These are phyloP conservation scores for Colletotrichum godetiae DNA, from an alignment of 2,329 filamentous ascomycete species.

Conservation along the genomic window DNA sequence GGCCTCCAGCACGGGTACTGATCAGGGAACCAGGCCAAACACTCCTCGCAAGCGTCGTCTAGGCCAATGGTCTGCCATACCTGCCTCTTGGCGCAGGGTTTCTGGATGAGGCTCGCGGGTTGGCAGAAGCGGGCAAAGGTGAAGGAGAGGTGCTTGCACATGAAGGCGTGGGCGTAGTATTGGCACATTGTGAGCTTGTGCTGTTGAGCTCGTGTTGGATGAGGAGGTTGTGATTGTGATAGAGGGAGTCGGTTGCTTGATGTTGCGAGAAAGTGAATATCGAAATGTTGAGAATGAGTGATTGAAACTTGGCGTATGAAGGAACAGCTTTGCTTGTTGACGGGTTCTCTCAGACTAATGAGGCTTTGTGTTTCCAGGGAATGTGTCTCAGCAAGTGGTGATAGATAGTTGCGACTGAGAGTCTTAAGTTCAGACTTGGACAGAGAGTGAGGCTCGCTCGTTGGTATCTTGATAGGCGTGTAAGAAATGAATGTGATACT, in stretches of 20 bases:
- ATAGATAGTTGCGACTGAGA: neutral
- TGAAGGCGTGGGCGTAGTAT: conserved; percentile 51
- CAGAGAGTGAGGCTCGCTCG: neutral
- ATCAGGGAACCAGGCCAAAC: conserved; percentile 44
- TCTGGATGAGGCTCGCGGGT: conserved; percentile 49
- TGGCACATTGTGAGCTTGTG: conserved; percentile 45
- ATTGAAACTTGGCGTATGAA: neutral
- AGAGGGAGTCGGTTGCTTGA: neutral
- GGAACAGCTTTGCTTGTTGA: neutral
- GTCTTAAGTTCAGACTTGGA: neutral
- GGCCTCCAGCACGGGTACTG: conserved; percentile 36
- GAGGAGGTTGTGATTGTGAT: too few relatives aligned
- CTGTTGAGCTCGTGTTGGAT: too few relatives aligned
- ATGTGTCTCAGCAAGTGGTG: neutral
- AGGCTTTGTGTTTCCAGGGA: neutral
- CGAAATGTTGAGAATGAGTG: too few relatives aligned
- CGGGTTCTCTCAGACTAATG: neutral
- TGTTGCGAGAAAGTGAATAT: too few relatives aligned
- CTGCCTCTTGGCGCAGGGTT: conserved; percentile 45
- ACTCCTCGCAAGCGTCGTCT: conserved; percentile 49
- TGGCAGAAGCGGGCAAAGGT: conserved; percentile 50
- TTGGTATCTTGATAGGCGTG: neutral
- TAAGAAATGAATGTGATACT: neutral
- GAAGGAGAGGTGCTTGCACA: conserved; percentile 48
- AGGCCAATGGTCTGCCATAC: conserved; percentile 51